Base-by-base conservation (phyloP, 2,329 filamentous ascomycete genomes). In the Talaromyces rugulosus region DNA sequence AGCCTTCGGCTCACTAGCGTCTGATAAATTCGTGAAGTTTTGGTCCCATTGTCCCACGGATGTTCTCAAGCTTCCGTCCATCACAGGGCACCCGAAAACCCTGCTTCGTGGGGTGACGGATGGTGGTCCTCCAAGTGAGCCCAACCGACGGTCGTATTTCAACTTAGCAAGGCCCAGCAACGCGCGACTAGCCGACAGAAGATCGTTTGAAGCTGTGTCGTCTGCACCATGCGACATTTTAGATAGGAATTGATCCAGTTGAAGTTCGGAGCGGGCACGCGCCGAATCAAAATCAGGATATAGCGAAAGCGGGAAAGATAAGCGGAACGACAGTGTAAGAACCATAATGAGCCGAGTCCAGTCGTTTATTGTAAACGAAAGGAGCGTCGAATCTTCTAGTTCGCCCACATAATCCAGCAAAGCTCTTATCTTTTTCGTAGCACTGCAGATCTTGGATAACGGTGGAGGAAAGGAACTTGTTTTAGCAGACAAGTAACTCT, bases 361-460 rank as follows among this genome's bases (percentile, higher is more conserved):
- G 53, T 61, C 59, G 33, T 61, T 61, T 53, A 61, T 28, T 61
- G 59, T 61, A 52, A 61, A 61, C 51, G 59, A 61, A 56, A 61
- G 52, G 33, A 61, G 40, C 7, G 59, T 36, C 1, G 52, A 18
- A 52, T 61, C 59, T 47, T 61, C 42, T 18, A 56, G 33, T 16
- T 51, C n/a, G 5, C 18, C 1, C 11, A 61, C 53, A 11, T n/a
- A 61, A 33, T 61, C 53, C 40, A 61, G 53, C 16, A 61, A 52
- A 42, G 42, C 53, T 52, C 53, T 52, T 4, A 61, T 61, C 59
- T 61, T 61, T 9, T 61, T 55, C 12, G n/a, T 51, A 12, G 30
- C 59, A 6, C 42, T 27, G 14, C 36, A 58, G 42, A 58, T 16
- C 16, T 58, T 34, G 16, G 47, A 14, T 52, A 52, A 52, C n/a